A percentile compares a stretch with the other conserved stretches of the same genome.
These are phyloP conservation scores for Misopates orontium DNA, from an alignment of 257 asterid genomes.

Conservation along the genomic window DNA sequence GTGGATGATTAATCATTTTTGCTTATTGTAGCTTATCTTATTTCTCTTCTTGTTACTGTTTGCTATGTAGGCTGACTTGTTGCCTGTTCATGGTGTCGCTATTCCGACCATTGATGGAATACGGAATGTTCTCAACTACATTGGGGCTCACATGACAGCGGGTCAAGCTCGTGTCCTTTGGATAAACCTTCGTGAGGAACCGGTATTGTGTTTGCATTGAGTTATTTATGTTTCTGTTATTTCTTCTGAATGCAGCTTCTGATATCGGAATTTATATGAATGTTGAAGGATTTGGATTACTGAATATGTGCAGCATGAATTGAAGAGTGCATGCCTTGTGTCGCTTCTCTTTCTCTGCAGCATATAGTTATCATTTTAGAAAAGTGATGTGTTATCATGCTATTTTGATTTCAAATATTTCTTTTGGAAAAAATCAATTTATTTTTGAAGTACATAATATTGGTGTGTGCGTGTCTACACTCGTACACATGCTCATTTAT, in stretches of 20 bases:
- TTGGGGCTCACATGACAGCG: constrained; percentile 67
- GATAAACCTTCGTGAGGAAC: constrained; percentile 97
- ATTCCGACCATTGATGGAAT: constrained; percentile 93
- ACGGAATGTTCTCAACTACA: constrained; percentile 83
- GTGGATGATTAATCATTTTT: too few relatives aligned
- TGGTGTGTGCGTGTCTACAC: neutral
- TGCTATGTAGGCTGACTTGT: constrained; percentile 68
- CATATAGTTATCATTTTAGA: constrained; percentile 11
- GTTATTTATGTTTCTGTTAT: neutral
- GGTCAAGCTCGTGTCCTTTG: constrained; percentile 73
- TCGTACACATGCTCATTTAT: neutral
- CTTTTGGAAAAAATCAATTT: neutral
- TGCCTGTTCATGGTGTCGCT: constrained; percentile 97
- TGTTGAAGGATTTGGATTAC: constrained; percentile 18
- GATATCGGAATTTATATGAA: constrained; percentile 17
- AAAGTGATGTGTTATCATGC: constrained; percentile 9
- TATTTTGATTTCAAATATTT: neutral
- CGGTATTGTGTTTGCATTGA: constrained; percentile 52
- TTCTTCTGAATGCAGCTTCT: constrained; percentile 11
- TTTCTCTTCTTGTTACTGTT: too few relatives aligned
- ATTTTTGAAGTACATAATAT: neutral
- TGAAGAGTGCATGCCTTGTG: constrained; percentile 14
- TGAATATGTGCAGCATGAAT: constrained; percentile 4
- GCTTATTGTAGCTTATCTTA: too few relatives aligned
- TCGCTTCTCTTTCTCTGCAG: constrained; percentile 6